Base-by-base conservation (phyloP, 768 basidiomycete genomes). In the Naganishia friedmannii region DNA sequence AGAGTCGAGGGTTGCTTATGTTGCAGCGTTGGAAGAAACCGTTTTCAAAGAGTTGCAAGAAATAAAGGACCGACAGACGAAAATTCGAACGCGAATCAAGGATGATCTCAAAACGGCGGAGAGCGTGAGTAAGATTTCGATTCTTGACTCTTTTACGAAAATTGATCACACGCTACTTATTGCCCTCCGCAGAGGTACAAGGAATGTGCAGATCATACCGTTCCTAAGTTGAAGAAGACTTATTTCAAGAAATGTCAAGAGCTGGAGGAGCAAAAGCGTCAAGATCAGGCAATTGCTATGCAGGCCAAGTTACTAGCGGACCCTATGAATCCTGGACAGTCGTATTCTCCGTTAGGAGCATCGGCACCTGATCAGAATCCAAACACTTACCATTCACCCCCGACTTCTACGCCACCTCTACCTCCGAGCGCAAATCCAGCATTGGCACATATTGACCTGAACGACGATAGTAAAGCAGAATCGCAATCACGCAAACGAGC, bases 71-170 rank as follows among this genome's bases (percentile, higher is more conserved):
- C 89, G 89, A 13, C 93, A 95, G 83, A 91, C 92, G 66, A 87
- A 93, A 45, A 94, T 92, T n/a, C 86, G 91, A 56, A 91, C 91
- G 77, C 88, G 91, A 31, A 89, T 96, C 79, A 92, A 90, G 78
- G 93, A 95, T 76, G 93, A 94, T 77, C 81, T 94, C 67, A 93
- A 92, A 79, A 87, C 87, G 10, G 91, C 92, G 0, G 83, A 84
- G n/a, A 76, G 77, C 63, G 76, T 77, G 51, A 58, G 76, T 69
- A 12, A n/a, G n/a, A n/a, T n/a, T n/a, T n/a, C n/a, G n/a, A n/a
- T n/a, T n/a, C n/a, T n/a, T n/a, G n/a, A n/a, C n/a, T n/a, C n/a
- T n/a, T n/a, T n/a, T n/a, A n/a, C 67, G 28, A 32, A 39, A 29
- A 37, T 54, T 65, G 26, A 68, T 19, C 4, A 13, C 29, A 29